phyloP scores from a whole-genome alignment of 352 stramenopile species.

The Poterioochromonas sp. region DNA sequence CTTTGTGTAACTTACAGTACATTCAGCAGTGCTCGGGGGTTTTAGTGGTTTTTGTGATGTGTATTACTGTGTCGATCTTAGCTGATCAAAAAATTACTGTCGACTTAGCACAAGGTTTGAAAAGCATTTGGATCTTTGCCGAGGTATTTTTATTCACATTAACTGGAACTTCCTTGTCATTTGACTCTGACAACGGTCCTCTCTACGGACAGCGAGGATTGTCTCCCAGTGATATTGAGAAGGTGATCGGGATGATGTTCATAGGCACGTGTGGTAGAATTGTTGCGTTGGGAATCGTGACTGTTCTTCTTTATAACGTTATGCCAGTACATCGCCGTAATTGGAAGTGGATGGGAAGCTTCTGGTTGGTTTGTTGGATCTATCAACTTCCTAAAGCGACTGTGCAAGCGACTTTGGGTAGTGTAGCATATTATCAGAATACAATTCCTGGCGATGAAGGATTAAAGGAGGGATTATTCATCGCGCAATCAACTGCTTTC shows the following conservation, averaged over 20 bases:
- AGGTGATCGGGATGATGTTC: too few relatives aligned
- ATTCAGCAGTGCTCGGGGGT: neutral
- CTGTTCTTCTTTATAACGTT: neutral
- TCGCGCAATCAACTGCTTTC: neutral
- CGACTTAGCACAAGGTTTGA: neutral
- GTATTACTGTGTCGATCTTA: neutral
- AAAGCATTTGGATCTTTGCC: neutral
- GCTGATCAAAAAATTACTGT: neutral
- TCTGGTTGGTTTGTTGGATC: neutral
- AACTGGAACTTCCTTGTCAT: neutral
- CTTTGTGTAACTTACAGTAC: neutral
- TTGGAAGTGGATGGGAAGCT: neutral
- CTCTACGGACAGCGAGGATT: neutral
- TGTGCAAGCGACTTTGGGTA: neutral
- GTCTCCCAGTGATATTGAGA: too few relatives aligned
- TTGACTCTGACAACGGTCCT: neutral
- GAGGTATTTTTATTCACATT: slow-evolving; percentile 16
- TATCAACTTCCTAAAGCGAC: neutral
- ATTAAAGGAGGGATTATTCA: neutral
- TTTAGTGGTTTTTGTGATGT: neutral
- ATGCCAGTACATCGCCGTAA: neutral
- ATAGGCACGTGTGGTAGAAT: too few relatives aligned
- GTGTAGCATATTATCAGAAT: neutral
- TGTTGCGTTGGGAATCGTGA: too few relatives aligned
- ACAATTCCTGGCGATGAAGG: neutral